Conservation (phyloP, 2,329 filamentous ascomycete genomes). For the Diaporthe batatas region DNA sequence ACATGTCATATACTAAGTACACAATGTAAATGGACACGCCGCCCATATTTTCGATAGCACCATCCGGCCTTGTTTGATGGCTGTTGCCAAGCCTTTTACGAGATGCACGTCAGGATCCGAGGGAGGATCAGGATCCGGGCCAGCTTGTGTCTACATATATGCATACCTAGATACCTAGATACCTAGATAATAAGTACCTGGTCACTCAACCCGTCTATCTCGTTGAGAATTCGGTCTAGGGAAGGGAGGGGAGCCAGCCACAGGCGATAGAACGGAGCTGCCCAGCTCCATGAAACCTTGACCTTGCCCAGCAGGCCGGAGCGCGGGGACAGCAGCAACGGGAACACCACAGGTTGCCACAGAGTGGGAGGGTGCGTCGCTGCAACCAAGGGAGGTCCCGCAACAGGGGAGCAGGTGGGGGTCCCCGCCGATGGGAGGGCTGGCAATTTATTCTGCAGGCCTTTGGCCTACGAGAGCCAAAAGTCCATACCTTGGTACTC, state of each 20-base stretch:
- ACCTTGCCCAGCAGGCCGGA: slow-evolving; percentile 30
- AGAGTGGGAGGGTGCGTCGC: slow-evolving; percentile 2
- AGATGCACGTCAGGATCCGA: slow-evolving; percentile 20
- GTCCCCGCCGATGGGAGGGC: slow-evolving; percentile 6
- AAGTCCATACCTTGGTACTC: neutral
- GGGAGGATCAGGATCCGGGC: slow-evolving; percentile 8
- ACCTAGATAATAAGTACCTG: neutral
- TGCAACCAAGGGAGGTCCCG: slow-evolving; percentile 33
- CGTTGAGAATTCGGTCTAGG: neutral
- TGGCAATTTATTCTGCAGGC: slow-evolving; percentile 11
- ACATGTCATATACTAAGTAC: neutral
- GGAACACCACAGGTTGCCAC: neutral
- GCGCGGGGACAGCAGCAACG: slow-evolving; percentile 9
- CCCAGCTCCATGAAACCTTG: slow-evolving; percentile 28
- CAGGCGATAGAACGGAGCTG: neutral
- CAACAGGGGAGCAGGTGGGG: slow-evolving; percentile 29
- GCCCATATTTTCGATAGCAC: neutral
- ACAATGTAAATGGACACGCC: neutral
- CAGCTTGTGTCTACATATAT: neutral
- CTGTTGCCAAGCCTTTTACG: slow-evolving; percentile 18
- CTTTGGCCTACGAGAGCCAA: neutral
- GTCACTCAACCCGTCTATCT: neutral
- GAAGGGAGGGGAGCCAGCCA: neutral
- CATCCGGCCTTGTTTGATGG: neutral
- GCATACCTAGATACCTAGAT: too few species aligned